Percentiles rank a stretch among this genome's conserved stretches.
Conservation (phyloP, 179 eudicot species). For the Gypsophila paniculata region DNA sequence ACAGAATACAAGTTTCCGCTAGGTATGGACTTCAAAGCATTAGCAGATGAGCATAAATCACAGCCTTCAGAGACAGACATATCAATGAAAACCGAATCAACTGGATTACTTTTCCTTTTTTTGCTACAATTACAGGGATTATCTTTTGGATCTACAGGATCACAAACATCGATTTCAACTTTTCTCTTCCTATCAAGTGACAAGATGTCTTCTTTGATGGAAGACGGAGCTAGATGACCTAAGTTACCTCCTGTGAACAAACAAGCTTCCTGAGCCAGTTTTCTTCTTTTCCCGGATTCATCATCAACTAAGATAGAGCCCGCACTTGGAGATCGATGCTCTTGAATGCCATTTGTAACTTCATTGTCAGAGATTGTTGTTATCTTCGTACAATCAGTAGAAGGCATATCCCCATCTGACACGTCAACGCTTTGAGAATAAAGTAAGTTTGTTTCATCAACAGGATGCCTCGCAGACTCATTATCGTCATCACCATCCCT, state of each 20-base stretch:
- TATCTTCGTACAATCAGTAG: slow-evolving; percentile 19
- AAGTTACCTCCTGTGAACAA: slow-evolving; percentile 13
- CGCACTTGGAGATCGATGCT: slow-evolving; percentile 23
- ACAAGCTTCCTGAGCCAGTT: slow-evolving; percentile 22
- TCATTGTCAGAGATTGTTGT: slow-evolving; percentile 16
- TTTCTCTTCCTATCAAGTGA: slow-evolving; percentile 38
- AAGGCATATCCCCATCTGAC: slow-evolving; percentile 16
- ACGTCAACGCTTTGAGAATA: slow-evolving; percentile 21
- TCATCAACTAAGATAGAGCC: slow-evolving; percentile 21
- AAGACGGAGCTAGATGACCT: slow-evolving; percentile 17
- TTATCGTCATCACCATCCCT: slow-evolving; percentile 20
- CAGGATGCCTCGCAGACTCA: slow-evolving; percentile 26
- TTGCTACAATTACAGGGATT: slow-evolving; percentile 26
- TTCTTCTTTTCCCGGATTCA: slow-evolving; percentile 18
- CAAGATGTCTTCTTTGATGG: slow-evolving; percentile 26
- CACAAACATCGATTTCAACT: slow-evolving; percentile 22
- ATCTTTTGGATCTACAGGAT: slow-evolving; percentile 22
- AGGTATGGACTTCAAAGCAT: slow-evolving; percentile 16
- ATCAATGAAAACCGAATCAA: slow-evolving; percentile 26
- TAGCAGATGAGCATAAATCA: slow-evolving; percentile 28
- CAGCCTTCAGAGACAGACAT: slow-evolving; percentile 24
- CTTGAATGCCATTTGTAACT: slow-evolving; percentile 24
- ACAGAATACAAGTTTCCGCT: slow-evolving; percentile 22
- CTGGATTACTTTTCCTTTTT: slow-evolving; percentile 33
- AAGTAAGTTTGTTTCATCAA: slow-evolving; percentile 20